Base-by-base conservation (phyloP, 2,329 filamentous ascomycete genomes). In the Fusarium secorum region DNA sequence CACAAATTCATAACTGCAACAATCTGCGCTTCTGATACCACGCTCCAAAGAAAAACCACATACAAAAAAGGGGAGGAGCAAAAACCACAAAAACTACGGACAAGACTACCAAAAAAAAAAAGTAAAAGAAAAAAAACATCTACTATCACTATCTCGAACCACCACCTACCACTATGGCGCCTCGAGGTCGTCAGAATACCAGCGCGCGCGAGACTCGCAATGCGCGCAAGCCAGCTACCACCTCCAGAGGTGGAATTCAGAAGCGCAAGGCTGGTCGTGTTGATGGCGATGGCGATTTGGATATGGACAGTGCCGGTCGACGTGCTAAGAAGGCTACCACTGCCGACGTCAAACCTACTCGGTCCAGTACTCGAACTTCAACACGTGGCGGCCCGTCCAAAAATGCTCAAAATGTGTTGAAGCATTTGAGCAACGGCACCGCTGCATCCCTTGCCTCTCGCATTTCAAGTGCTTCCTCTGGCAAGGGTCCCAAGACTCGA, bases 271-370 rank as follows among this genome's bases (percentile, higher is more conserved):
- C 53, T 46, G 68, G 75, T 7, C 83, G 81, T 66, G 76, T 83
- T 52, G 88, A 89, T 73, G 80, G 83, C 57, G 88, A 89, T 80
- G 88, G 88, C 35, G 88, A 90, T 73, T 81, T 90, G n/a, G 83
- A 87, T 35, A 90, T 90, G 88, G 85, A 85, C 69, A 79, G 78
- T 51, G 71, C 78, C 24, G 76, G 75, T 49, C 76, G 79, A 69
- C 78, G 81, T 62, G 66, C 77, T n/a, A 80, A 78, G 60, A 81
- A 76, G 72, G 44, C 77, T 32, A 57, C 77, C 38, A 57, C 75
- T 32, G 68, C 74, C 24, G 77, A 76, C 33, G 61, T 75, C 26
- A 77, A 66, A 51, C 70, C 77, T 46, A 67, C 79, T 66, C 78
- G 79, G 64, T 53, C 70, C 44, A 68, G 63, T 30, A 61, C 71